phyloP scores from a whole-genome alignment of 176 grass and related monocot genomes.

The Eremochloa ophiuroides region DNA sequence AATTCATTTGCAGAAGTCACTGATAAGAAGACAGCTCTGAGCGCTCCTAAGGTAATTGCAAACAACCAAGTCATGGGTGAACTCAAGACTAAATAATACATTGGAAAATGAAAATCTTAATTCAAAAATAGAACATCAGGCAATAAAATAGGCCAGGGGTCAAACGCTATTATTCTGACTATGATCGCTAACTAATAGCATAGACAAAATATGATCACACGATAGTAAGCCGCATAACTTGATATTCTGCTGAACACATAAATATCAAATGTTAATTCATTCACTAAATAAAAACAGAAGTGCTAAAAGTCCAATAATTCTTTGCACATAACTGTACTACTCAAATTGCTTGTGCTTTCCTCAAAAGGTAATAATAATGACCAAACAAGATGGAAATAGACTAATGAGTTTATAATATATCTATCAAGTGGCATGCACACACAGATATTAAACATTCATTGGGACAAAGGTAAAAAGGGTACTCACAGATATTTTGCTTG shows the following conservation, averaged over 20 bases:
- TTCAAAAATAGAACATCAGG: not conserved
- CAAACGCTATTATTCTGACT: not conserved
- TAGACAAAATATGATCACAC: no score
- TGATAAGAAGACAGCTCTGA: not conserved
- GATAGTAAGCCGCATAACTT: not conserved
- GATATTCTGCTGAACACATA: not conserved
- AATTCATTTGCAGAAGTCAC: not conserved
- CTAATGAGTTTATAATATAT: not conserved
- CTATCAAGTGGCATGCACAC: not conserved
- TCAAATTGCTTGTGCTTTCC: not conserved
- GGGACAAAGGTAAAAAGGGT: not conserved
- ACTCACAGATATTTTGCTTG: conserved; percentile 62
- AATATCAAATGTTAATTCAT: not conserved
- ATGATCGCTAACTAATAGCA: not conserved
- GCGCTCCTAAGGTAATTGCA: not conserved
- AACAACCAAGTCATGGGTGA: conserved; percentile 5
- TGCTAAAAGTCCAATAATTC: not conserved
- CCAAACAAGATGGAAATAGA: not conserved
- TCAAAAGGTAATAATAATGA: conserved; percentile 1
- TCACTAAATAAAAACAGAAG: not conserved
- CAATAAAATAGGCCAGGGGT: not conserved
- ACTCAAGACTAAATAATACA: not conserved
- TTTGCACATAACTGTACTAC: not conserved
- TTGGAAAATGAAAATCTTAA: not conserved
- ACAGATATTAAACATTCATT: conserved; percentile 4